phyloP scores from a whole-genome alignment of 2,329 filamentous ascomycete species.

The Diaporthe amygdali region DNA sequence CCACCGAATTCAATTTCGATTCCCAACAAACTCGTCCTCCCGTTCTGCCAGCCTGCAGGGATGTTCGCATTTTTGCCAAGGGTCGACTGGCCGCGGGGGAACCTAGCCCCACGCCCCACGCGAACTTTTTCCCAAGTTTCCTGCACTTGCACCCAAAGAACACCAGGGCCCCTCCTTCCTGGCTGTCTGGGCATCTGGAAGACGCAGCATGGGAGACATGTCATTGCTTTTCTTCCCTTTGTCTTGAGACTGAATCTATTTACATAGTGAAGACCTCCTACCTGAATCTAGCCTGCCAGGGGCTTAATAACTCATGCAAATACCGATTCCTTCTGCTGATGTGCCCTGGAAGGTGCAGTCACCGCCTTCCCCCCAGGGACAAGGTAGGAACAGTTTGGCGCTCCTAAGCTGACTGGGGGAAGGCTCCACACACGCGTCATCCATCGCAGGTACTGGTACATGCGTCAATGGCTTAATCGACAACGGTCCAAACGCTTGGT shows the following conservation, averaged over 20 bases:
- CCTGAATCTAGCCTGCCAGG: no score
- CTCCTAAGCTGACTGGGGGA: constrained; percentile 14
- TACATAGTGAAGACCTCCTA: not conserved
- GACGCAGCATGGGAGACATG: not conserved
- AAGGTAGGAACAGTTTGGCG: not conserved
- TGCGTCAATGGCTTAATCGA: constrained; percentile 10
- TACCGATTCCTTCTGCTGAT: no score
- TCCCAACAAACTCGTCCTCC: constrained; percentile 13
- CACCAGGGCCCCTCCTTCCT: constrained; percentile 7
- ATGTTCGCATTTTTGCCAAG: not conserved
- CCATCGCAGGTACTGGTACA: not conserved
- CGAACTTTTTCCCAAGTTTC: not conserved
- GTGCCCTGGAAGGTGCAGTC: not conserved
- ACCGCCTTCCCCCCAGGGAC: not conserved
- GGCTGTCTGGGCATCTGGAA: not conserved
- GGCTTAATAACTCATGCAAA: no score
- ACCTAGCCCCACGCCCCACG: constrained; percentile 19
- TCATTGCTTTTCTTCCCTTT: not conserved
- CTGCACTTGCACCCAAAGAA: not conserved
- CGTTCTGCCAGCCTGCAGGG: constrained; percentile 15
- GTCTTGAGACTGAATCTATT: not conserved
- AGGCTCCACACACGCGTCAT: constrained; percentile 18
- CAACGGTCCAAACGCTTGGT: not conserved
- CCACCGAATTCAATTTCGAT: constrained; percentile 16
- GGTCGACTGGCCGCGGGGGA: constrained; percentile 6